A percentile compares a stretch with the other conserved stretches of the same genome.
These are phyloP conservation scores for Candida neerlandica DNA, from an alignment of 1,139 yeast genomes.

Conservation along the genomic window DNA sequence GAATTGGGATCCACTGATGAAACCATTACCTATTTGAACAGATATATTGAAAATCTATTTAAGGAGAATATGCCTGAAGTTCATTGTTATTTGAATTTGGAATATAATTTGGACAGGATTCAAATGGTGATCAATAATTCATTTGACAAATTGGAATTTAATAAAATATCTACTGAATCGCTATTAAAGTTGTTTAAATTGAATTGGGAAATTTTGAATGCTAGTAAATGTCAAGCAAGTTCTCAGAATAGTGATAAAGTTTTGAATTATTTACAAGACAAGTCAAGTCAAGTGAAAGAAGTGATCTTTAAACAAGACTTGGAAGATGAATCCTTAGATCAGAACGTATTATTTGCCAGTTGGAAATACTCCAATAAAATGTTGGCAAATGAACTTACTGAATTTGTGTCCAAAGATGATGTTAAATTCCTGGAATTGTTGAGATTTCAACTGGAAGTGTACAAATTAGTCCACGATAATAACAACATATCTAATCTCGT, in stretches of 20 bases:
- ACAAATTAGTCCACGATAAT: conserved; percentile 5
- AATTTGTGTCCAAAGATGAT: conserved; percentile 23
- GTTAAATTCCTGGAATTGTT: conserved; percentile 25
- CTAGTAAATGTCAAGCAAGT: conserved; percentile 16
- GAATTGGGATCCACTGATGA: conserved; percentile 18
- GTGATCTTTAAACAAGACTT: conserved; percentile 24
- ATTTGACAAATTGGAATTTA: conserved; percentile 15
- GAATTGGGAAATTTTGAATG: conserved; percentile 27
- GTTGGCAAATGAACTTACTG: conserved; percentile 18
- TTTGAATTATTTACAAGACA: conserved; percentile 13
- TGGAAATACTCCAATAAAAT: conserved; percentile 15
- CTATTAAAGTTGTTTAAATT: conserved; percentile 24
- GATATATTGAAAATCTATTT: conserved; percentile 34
- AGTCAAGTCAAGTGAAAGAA: conserved; percentile 18
- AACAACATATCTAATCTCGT: neutral
- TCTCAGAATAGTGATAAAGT: conserved; percentile 9
- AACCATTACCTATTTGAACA: conserved; percentile 24
- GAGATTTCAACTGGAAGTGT: conserved; percentile 24
- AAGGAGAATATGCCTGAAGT: conserved; percentile 30
- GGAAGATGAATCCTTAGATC: conserved; percentile 29
- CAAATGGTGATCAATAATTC: conserved; percentile 23
- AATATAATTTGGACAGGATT: conserved; percentile 33
- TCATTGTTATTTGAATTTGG: conserved; percentile 39
- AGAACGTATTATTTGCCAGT: conserved; percentile 20
- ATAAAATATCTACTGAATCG: conserved; percentile 14